phyloP scores from a whole-genome alignment of 805 yeast genomes.

The Candida hispaniensis region DNA sequence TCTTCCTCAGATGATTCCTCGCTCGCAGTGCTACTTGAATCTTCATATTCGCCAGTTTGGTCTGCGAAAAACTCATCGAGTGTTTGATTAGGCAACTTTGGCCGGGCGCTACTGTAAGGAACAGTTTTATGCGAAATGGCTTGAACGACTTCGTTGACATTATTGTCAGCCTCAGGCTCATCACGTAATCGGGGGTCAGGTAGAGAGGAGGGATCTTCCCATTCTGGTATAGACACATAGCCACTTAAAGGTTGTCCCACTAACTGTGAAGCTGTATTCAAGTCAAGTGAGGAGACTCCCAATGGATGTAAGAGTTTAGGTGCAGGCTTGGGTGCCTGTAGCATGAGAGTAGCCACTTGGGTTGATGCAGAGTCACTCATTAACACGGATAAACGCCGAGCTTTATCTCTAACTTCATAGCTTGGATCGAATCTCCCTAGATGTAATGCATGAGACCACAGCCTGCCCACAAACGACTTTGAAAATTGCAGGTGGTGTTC shows the following conservation, averaged over 20 bases:
- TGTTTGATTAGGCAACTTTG: constrained; percentile 53
- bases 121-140: constrained; percentile 15
- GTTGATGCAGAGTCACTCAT: constrained; percentile 41
- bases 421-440: constrained; percentile 63
- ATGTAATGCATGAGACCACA: constrained; percentile 53
- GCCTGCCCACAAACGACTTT: constrained; percentile 17
- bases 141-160: constrained; percentile 19
- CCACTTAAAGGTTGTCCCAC: constrained; percentile 28
- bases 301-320: constrained; percentile 31
- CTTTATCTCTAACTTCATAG: constrained; percentile 74
- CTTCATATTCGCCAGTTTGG: too few relatives aligned
- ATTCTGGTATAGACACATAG: constrained; percentile 31
- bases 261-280: constrained; percentile 28
- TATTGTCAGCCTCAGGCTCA: constrained; percentile 28
- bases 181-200: constrained; percentile 29
- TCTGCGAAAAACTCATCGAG: constrained; percentile 76
- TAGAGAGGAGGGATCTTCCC: constrained; percentile 34
- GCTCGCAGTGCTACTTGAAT: too few relatives aligned
- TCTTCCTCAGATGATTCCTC: constrained; percentile 25
- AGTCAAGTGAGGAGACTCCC: constrained; percentile 15
- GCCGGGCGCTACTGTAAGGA: constrained; percentile 21
- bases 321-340: constrained; percentile 68
- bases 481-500: constrained; percentile 14
- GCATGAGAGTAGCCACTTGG: constrained; percentile 54
- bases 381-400: constrained; percentile 59